A percentile compares a stretch with the other conserved stretches of the same genome.
Conservation (phyloP, 140 eudicot genomes). For the Bidens hawaiensis region DNA sequence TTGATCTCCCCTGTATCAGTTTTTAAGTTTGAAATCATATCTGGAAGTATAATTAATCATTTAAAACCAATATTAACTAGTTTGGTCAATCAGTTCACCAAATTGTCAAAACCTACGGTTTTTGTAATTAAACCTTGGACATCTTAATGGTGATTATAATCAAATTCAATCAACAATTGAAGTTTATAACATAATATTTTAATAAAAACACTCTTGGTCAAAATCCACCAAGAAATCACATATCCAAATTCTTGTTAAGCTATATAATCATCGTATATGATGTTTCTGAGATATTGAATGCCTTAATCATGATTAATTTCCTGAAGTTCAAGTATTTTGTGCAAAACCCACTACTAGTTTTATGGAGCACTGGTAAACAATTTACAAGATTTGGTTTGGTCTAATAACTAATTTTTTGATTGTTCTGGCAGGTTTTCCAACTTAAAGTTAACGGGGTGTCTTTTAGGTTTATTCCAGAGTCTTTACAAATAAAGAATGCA, state of each 20-base stretch:
- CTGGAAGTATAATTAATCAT: too few species aligned
- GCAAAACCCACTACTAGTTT: neutral
- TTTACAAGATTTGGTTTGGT: neutral
- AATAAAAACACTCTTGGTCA: neutral
- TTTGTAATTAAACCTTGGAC: neutral
- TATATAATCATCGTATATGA: neutral
- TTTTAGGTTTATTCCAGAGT: conserved; percentile 82
- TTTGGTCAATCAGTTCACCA: neutral
- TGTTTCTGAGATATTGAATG: neutral
- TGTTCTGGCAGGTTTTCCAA: conserved; percentile 65
- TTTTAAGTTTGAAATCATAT: too few species aligned
- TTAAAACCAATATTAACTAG: too few species aligned
- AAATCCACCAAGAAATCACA: neutral
- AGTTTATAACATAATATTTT: neutral
- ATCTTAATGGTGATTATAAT: too few species aligned
- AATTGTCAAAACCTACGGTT: too few species aligned
- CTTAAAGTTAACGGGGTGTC: conserved; percentile 81
- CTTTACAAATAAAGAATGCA: conserved; percentile 72
- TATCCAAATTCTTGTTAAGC: conserved; percentile 2
- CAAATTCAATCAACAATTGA: too few species aligned
- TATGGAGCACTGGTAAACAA: too few species aligned
- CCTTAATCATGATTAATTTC: neutral
- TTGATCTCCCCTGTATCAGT: neutral
- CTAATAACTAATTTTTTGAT: conserved; percentile 6
- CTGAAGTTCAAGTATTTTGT: neutral